phyloP scores from a whole-genome alignment of 768 basidiomycete genomes.

The Stropharia rugosoannulata region DNA sequence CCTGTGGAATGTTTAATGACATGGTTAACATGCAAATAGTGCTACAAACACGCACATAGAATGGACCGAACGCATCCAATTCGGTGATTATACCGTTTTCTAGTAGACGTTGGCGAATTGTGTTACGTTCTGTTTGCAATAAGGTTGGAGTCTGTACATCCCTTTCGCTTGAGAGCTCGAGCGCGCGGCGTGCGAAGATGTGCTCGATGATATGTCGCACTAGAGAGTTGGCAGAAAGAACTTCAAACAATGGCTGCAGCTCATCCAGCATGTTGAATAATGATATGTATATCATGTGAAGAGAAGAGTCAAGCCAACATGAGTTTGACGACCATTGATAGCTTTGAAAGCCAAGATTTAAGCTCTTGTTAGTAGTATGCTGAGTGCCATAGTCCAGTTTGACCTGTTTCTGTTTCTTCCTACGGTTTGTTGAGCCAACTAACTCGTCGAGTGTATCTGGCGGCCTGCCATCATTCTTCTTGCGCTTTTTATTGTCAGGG shows the following conservation, averaged over 20 bases:
- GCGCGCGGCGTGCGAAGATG: too few relatives aligned
- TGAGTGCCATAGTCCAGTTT: neutral
- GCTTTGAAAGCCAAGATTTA: neutral
- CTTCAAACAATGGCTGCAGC: neutral
- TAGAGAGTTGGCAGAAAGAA: neutral
- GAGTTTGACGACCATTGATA: conserved; percentile 11
- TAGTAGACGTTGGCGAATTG: too few relatives aligned
- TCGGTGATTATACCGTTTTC: too few relatives aligned
- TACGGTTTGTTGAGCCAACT: neutral
- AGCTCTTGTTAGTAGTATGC: neutral
- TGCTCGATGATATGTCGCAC: neutral
- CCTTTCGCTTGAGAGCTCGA: too few relatives aligned
- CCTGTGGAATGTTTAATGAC: neutral
- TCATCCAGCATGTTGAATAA: neutral
- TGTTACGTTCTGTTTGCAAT: too few relatives aligned
- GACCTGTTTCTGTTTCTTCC: neutral
- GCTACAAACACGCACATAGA: neutral
- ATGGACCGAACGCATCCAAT: neutral
- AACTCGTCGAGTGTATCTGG: conserved; percentile 10
- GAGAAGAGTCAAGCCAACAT: conserved; percentile 10
- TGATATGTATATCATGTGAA: conserved; percentile 3
- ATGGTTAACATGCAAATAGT: too few relatives aligned
- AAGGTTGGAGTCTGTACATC: too few relatives aligned
- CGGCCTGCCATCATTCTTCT: conserved; percentile 15
- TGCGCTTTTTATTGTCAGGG: neutral